Evolutionary conservation across 306 rosid genomes (phyloP).

Genomic region (Coriaria nepalensis): DNA sequence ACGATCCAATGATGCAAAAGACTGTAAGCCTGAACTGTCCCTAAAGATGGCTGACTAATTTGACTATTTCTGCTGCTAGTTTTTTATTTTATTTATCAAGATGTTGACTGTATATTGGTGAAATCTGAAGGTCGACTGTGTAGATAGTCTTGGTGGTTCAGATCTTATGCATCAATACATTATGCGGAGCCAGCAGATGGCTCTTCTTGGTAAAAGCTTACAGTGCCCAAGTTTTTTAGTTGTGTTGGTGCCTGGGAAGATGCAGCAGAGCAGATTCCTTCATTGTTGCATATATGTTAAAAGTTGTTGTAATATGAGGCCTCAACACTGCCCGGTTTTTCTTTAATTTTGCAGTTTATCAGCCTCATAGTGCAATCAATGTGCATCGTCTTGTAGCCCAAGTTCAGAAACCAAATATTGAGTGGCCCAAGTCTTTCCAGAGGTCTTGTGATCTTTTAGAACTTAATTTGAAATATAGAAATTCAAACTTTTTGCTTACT

Average conservation of each 20-base stretch:
- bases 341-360: conserved; percentile 42
- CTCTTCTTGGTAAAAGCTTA: conserved; percentile 50
- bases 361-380: conserved; percentile 45
- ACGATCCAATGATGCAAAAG: conserved; percentile 88
- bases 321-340: conserved; percentile 4
- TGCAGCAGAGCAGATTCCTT: too few relatives aligned
- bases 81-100: conserved; percentile 13
- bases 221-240: conserved; percentile 6
- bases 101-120: conserved; percentile 15
- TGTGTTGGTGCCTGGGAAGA: too few relatives aligned
- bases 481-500: neutral
- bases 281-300: too few relatives aligned
- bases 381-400: conserved; percentile 67
- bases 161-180: conserved; percentile 61
- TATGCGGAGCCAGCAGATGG: conserved; percentile 57
- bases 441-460: conserved; percentile 35
- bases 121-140: conserved; percentile 65
- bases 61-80: neutral
- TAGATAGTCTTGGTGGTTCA: conserved; percentile 55
- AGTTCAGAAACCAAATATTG: conserved; percentile 78
- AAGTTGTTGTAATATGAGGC: conserved; percentile 11
- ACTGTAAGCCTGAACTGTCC: conserved; percentile 43
- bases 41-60: conserved; percentile 8
- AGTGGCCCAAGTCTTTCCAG: conserved; percentile 82
- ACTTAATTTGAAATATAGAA: conserved; percentile 12